Conservation (phyloP, 1,284 basidiomycete species). For the Filobasidium uniguttulatum region DNA sequence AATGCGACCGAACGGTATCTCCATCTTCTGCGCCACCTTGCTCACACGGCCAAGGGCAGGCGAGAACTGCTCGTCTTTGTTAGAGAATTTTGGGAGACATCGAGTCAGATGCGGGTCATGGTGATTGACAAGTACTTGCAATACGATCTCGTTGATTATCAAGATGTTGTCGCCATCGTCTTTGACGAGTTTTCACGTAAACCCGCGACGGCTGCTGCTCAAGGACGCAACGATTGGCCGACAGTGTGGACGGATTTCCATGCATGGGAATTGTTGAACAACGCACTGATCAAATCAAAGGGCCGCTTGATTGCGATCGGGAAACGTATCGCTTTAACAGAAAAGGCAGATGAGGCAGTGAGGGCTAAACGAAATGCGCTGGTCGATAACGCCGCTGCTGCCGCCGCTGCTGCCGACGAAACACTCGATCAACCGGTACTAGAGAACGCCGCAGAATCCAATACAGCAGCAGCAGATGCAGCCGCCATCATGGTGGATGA, state of each 20-base stretch:
- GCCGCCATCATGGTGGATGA: too few relatives aligned
- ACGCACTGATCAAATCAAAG: slow-evolving; percentile 69
- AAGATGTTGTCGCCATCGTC: slow-evolving; percentile 76
- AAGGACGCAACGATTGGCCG: slow-evolving; percentile 24
- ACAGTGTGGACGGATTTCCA: slow-evolving; percentile 43
- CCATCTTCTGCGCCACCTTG: slow-evolving; percentile 64
- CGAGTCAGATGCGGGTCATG: slow-evolving; percentile 70
- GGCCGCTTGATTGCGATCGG: slow-evolving; percentile 65
- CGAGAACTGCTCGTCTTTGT: slow-evolving; percentile 55
- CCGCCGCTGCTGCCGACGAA: slow-evolving; percentile 28
- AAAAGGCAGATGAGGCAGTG: slow-evolving; percentile 74
- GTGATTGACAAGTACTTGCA: slow-evolving; percentile 97
- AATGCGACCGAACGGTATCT: slow-evolving; percentile 97
- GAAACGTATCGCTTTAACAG: slow-evolving; percentile 53
- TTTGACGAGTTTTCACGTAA: slow-evolving; percentile 42
- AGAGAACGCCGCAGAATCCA: too few relatives aligned
- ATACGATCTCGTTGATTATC: slow-evolving; percentile 91
- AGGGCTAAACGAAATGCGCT: slow-evolving; percentile 55
- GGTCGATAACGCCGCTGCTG: slow-evolving; percentile 26
- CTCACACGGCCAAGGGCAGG: slow-evolving; percentile 41
- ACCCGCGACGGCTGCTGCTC: slow-evolving; percentile 24
- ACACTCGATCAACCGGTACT: slow-evolving; percentile 28
- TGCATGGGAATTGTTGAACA: slow-evolving; percentile 72
- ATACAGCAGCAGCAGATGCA: too few relatives aligned
- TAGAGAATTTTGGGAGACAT: slow-evolving; percentile 62